These are phyloP conservation scores for Pelargonium cotyledonis DNA, from an alignment of 441 rosid species.

Conservation along the genomic window DNA sequence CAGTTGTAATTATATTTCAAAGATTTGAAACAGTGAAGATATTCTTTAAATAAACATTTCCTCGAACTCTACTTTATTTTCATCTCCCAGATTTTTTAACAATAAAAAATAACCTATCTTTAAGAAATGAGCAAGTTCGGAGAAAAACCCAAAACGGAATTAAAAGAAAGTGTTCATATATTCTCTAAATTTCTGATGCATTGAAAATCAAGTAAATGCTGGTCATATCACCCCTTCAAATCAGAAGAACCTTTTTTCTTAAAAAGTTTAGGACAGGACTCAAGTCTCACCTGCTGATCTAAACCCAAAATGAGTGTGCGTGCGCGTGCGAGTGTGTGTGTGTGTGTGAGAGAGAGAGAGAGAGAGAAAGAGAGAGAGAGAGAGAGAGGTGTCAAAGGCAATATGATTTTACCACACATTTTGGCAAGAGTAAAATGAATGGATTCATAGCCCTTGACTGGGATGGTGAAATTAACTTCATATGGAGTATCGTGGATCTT, in stretches of 20 bases:
- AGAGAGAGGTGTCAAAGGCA: constrained; percentile 6
- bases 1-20: neutral
- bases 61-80: neutral
- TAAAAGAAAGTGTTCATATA: no score
- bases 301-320: no score
- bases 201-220: no score
- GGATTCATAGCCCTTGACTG: constrained; percentile 76
- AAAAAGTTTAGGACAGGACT: no score
- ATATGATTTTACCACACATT: constrained; percentile 62
- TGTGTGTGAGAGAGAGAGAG: neutral
- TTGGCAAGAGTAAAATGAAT: constrained; percentile 75
- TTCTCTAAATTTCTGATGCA: no score
- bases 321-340: no score
- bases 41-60: neutral
- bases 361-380: constrained; percentile 11
- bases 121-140: no score
- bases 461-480: constrained; percentile 68
- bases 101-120: no score
- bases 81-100: neutral
- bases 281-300: no score
- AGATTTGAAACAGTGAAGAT: neutral
- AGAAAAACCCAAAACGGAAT: no score
- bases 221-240: no score
- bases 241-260: no score
- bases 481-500: constrained; percentile 49